A percentile compares a stretch with the other conserved stretches of the same genome.
Evolutionary conservation across 2,329 filamentous ascomycete species (phyloP).

Genomic region (Pyrenochaeta sp.): DNA sequence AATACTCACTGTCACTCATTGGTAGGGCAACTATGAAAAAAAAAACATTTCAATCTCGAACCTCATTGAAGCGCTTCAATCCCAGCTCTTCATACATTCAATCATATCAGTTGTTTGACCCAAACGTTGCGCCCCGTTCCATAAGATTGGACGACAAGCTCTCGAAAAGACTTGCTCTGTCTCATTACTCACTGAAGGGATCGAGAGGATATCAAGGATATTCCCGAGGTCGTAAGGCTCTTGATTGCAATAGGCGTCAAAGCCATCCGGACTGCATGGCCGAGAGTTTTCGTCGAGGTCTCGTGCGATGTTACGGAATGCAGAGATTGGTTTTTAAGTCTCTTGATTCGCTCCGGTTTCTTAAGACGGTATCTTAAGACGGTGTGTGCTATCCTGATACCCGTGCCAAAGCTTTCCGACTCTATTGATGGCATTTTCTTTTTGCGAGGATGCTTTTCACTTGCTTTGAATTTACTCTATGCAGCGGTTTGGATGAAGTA

Average conservation of each 20-base stretch:
- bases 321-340: conserved; percentile 5
- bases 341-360: conserved; percentile 1
- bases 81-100: no score
- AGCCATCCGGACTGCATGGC: conserved; percentile 5
- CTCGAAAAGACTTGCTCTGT: conserved; percentile 10
- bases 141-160: conserved; percentile 15
- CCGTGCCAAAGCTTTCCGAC: background rate
- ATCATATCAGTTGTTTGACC: background rate
- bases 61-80: no score
- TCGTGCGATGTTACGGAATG: conserved; percentile 2
- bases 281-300: background rate
- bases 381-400: no score
- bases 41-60: no score
- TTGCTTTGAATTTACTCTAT: no score
- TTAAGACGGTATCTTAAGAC: background rate
- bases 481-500: no score
- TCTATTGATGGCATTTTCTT: background rate
- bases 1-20: no score
- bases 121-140: conserved; percentile 7
- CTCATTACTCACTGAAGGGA: conserved; percentile 14
- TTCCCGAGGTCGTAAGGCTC: background rate
- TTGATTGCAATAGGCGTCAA: conserved; percentile 10
- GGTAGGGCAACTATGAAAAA: no score
- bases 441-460: background rate
- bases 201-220: conserved; percentile 14